phyloP scores from a whole-genome alignment of 768 basidiomycete genomes.

The Hericium coralloides region DNA sequence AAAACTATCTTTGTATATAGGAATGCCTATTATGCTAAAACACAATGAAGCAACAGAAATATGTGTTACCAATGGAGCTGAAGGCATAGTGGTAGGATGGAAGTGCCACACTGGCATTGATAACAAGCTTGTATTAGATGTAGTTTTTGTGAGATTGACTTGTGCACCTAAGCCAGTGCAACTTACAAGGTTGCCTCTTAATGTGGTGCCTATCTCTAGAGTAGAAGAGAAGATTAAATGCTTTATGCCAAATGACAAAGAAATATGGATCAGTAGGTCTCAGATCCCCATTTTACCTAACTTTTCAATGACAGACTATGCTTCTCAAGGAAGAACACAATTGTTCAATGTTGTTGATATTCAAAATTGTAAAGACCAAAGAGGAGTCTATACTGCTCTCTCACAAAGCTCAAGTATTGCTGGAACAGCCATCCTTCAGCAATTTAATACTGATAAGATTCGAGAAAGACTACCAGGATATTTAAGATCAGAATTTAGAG shows the following conservation, averaged over 20 bases:
- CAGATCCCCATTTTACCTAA: constrained; percentile 14
- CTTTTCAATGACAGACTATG: constrained; percentile 19
- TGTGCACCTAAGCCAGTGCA: constrained; percentile 1
- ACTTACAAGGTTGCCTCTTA: constrained; percentile 9
- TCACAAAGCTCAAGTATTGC: constrained; percentile 10
- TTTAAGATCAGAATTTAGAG: constrained; percentile 14
- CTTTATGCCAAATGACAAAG: constrained; percentile 3
- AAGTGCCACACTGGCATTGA: not conserved
- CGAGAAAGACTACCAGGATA: constrained; percentile 5
- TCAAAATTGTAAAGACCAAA: constrained; percentile 3
- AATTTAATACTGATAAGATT: constrained; percentile 6
- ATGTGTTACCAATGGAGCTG: constrained; percentile 19
- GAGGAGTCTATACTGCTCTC: constrained; percentile 16
- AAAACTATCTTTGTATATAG: constrained; percentile 12
- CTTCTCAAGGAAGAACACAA: constrained; percentile 16
- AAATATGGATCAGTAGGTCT: not conserved
- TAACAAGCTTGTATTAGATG: constrained; percentile 1
- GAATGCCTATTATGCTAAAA: constrained; percentile 18
- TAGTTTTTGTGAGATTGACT: constrained; percentile 11
- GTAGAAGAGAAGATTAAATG: not conserved
- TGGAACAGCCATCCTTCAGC: constrained; percentile 13
- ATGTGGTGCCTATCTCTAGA: constrained; percentile 13
- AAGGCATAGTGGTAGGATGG: constrained; percentile 13
- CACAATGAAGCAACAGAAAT: constrained; percentile 17
- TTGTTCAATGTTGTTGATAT: constrained; percentile 13